Percentiles rank a stretch among this genome's conserved stretches.
Conservation (phyloP, 805 yeast genomes). For the Blastobotrys attinorum region DNA sequence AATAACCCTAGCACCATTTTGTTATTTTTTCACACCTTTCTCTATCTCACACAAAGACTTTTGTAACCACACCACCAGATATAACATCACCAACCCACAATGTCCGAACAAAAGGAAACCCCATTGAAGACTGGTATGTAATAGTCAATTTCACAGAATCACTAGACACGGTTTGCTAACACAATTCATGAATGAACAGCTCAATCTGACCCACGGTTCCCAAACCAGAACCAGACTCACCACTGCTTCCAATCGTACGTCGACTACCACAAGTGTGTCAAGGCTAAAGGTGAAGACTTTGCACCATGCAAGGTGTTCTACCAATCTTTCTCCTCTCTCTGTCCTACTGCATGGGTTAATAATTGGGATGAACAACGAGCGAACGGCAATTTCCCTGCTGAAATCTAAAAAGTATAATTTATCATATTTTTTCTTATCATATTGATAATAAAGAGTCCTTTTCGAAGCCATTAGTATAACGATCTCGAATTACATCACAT, state of each 20-base stretch:
- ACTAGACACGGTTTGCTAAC: too few relatives aligned
- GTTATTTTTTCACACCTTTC: background rate
- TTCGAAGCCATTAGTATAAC: too few relatives aligned
- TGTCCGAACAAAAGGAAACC: background rate
- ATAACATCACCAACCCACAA: background rate
- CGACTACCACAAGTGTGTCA: conserved; percentile 96
- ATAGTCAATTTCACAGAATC: background rate
- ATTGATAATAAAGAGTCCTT: too few relatives aligned
- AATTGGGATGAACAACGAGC: conserved; percentile 39
- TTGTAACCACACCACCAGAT: too few relatives aligned
- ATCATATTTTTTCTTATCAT: background rate
- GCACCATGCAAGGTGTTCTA: conserved; percentile 95
- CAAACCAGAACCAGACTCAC: conserved; percentile 94
- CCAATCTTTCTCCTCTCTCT: conserved; percentile 73
- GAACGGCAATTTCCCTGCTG: conserved; percentile 47
- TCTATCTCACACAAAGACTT: too few relatives aligned
- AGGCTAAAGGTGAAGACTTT: conserved; percentile 95
- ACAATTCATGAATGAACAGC: conserved; percentile 5
- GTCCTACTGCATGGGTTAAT: conserved; percentile 32
- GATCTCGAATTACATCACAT: too few relatives aligned
- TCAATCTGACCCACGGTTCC: conserved; percentile 41
- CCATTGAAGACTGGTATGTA: conserved; percentile 17
- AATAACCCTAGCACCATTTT: background rate
- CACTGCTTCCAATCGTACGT: conserved; percentile 98
- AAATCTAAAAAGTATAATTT: background rate